Evolutionary conservation across 352 stramenopile genomes (phyloP).

Genomic region (Pythium brachiatum): DNA sequence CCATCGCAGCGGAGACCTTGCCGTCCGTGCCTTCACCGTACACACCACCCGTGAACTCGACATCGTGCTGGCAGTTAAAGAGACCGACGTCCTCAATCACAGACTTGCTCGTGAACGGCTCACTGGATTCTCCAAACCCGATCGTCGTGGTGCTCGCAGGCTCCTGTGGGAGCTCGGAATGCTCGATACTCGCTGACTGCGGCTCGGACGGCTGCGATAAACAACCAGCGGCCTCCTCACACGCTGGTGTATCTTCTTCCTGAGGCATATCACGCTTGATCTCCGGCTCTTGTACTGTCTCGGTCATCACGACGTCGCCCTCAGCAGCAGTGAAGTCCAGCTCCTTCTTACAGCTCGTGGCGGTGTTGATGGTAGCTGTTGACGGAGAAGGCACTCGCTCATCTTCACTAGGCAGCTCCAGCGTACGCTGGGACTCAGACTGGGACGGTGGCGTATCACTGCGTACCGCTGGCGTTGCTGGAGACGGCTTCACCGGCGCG

Average conservation of each 20-base stretch:
- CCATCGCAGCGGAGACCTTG: slow-evolving; percentile 72
- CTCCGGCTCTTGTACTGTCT: neutral
- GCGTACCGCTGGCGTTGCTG: neutral
- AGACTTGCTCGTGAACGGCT: slow-evolving; percentile 66
- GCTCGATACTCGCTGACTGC: neutral
- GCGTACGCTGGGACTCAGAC: slow-evolving; percentile 7
- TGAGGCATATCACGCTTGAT: neutral
- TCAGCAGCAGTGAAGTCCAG: slow-evolving; percentile 19
- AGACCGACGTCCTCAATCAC: slow-evolving; percentile 81
- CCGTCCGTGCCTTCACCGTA: slow-evolving; percentile 86
- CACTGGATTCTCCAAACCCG: slow-evolving; percentile 11
- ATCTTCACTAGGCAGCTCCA: slow-evolving; percentile 10
- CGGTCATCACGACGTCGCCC: neutral
- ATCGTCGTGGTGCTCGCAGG: slow-evolving; percentile 2
- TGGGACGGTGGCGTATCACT: slow-evolving; percentile 14
- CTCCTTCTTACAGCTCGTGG: slow-evolving; percentile 24
- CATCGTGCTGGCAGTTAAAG: slow-evolving; percentile 81
- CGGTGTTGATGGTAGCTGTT: neutral
- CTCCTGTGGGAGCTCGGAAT: neutral
- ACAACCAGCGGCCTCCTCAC: neutral
- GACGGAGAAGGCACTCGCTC: neutral
- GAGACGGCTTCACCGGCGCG: slow-evolving; percentile 10
- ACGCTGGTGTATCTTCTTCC: neutral
- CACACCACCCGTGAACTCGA: slow-evolving; percentile 77
- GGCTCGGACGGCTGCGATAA: neutral